phyloP scores from a whole-genome alignment of 1,284 basidiomycete species.

The Cutaneotrichosporon daszewskae region DNA sequence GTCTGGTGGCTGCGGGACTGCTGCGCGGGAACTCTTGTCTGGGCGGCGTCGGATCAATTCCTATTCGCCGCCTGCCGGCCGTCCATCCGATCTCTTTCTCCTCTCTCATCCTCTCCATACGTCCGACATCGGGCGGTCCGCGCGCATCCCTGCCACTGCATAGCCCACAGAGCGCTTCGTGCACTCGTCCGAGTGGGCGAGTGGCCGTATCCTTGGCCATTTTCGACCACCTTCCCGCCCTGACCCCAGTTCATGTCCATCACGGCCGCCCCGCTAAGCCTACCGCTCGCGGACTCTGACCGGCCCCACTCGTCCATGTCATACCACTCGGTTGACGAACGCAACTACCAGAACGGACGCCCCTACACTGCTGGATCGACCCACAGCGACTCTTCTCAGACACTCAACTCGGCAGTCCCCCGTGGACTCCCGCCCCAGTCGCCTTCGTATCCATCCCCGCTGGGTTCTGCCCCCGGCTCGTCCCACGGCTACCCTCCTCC shows the following conservation, averaged over 20 bases:
- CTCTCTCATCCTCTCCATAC: too few species aligned
- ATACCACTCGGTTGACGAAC: slow-evolving; percentile 22
- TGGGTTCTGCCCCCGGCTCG: slow-evolving; percentile 28
- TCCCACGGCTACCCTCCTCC: slow-evolving; percentile 37
- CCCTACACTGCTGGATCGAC: slow-evolving; percentile 27
- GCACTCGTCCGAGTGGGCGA: too few species aligned
- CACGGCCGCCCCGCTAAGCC: slow-evolving; percentile 13
- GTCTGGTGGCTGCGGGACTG: too few species aligned
- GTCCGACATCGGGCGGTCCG: too few species aligned
- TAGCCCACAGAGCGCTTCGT: too few species aligned
- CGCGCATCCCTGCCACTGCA: too few species aligned
- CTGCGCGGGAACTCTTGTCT: too few species aligned
- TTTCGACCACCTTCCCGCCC: too few species aligned
- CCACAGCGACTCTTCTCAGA: slow-evolving; percentile 24
- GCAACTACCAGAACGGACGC: slow-evolving; percentile 24
- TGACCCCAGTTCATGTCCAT: slow-evolving; percentile 16
- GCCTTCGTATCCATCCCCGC: slow-evolving; percentile 21
- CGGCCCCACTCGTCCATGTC: slow-evolving; percentile 15
- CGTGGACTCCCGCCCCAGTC: slow-evolving; percentile 30
- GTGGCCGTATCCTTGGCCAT: too few species aligned
- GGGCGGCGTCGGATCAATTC: too few species aligned
- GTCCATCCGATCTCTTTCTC: too few species aligned
- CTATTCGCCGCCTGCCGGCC: too few species aligned
- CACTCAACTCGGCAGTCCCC: slow-evolving; percentile 25
- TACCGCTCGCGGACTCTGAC: slow-evolving; percentile 11